Evolutionary conservation across 2,329 filamentous ascomycete genomes (phyloP).

Genomic region (Arthrobotrys pseudoclavata): DNA sequence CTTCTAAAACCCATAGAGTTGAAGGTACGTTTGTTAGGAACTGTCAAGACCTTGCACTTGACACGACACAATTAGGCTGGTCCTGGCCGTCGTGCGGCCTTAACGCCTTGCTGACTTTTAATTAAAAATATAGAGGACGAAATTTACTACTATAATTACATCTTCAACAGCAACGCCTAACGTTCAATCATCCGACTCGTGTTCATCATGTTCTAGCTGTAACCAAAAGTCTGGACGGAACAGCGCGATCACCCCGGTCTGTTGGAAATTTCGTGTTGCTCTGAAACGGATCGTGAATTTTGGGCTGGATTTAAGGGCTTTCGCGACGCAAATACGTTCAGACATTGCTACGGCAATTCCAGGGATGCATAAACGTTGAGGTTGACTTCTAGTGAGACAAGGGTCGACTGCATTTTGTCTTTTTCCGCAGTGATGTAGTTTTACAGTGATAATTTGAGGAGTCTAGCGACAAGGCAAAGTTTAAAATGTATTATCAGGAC

Average conservation of each 20-base stretch:
- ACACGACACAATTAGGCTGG: background rate
- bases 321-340: background rate
- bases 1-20: background rate
- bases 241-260: background rate
- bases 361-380: background rate
- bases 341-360: background rate
- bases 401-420: no score
- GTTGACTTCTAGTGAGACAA: background rate
- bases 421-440: background rate
- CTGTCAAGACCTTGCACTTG: background rate
- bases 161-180: background rate
- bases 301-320: constrained; percentile 10
- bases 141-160: background rate
- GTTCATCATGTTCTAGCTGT: background rate
- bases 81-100: background rate
- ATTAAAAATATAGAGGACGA: background rate
- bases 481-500: background rate
- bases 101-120: background rate
- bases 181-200: background rate
- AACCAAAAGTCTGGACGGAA: no score
- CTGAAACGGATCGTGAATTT: background rate
- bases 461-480: no score
- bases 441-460: background rate
- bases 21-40: constrained; percentile 4
- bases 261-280: constrained; percentile 45